phyloP scores from a whole-genome alignment of 192 early-diverging fungal species.

The Coemansia sp. region DNA sequence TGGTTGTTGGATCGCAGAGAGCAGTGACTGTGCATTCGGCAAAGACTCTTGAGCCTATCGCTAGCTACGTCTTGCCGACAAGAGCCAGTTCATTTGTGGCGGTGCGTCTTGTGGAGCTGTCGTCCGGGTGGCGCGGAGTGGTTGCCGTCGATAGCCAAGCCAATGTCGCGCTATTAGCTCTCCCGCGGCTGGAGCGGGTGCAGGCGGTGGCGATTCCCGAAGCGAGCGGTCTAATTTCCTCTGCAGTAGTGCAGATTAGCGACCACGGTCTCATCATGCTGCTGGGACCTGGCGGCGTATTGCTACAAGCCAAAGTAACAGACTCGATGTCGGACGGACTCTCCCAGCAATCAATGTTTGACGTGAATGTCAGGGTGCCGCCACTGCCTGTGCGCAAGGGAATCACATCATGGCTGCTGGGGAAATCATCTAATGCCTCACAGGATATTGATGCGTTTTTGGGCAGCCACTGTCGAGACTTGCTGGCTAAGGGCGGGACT shows the following conservation, averaged over 20 bases:
- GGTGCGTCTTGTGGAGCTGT: constrained; percentile 13
- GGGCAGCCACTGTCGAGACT: constrained; percentile 30
- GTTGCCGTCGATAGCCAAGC: constrained; percentile 23
- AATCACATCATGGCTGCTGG: constrained; percentile 51
- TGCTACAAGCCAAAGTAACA: constrained; percentile 22
- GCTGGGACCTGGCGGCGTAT: constrained; percentile 15
- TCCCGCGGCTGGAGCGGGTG: constrained; percentile 17
- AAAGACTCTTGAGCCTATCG: constrained; percentile 11
- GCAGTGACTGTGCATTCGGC: constrained; percentile 12
- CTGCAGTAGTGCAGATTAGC: constrained; percentile 17
- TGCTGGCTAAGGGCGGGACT: constrained; percentile 19
- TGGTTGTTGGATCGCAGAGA: constrained; percentile 17
- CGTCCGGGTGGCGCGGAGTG: constrained; percentile 31
- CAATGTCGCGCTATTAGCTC: constrained; percentile 14
- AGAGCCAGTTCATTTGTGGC: constrained; percentile 17
- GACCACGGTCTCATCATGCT: constrained; percentile 20
- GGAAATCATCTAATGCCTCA: constrained; percentile 31
- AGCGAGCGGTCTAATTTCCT: background rate
- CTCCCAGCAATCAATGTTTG: constrained; percentile 16
- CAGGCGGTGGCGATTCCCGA: background rate
- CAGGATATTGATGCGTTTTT: constrained; percentile 39
- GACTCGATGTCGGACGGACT: background rate
- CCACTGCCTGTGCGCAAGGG: constrained; percentile 38
- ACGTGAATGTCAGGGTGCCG: constrained; percentile 13
- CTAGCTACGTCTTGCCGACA: constrained; percentile 2